Evolutionary conservation across 805 yeast genomes (phyloP), one percentile per base, ranked within the genome.

Genomic region (Candida nemodendra): DNA sequence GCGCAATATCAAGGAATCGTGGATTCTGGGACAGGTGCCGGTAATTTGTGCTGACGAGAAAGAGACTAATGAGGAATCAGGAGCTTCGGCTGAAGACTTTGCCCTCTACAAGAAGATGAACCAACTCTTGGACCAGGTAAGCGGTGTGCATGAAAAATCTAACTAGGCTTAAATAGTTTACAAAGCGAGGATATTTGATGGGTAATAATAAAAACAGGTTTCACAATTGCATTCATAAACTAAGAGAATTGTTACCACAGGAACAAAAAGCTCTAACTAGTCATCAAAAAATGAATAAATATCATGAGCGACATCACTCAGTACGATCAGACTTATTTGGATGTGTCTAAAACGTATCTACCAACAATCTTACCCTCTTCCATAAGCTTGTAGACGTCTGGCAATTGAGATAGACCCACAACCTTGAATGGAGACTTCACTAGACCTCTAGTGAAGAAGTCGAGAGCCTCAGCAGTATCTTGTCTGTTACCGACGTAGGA

Each of bases 401-500:
- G 78, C 54, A 85, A 71, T 56, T 79, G 79, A 42, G 88, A 78
- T 54, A 86, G 72, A 41, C 89, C 88, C 37, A 80, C 88, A 62
- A 88, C 60, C 69, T 77, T 76, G 69, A 84, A 79, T 53, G 66
- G 85, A 37, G 84, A 74, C 47, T 71, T 65, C 54, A 81, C 79
- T 52, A 76, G 65, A 39, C 88, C 88, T 64, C 86, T 72, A 42
- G 71, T 45, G 59, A 79, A 81, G 72, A 81, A 81, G 53, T 81
- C 86, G 41, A 81, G 58, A 32, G 88, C 88, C 64, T 81, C 89
- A 47, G 81, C 75, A 49, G 91, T 77, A 67, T 87, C 95, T 49
- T 84, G 83, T 68, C 95, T 81, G 78, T 84, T 84, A 55, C 95
- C 95, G 47, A 86, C 95, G 60, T 84, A 84, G 36, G 95, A 84